Conservation (phyloP, 805 yeast genomes). For the Candida arabinofermentans region DNA sequence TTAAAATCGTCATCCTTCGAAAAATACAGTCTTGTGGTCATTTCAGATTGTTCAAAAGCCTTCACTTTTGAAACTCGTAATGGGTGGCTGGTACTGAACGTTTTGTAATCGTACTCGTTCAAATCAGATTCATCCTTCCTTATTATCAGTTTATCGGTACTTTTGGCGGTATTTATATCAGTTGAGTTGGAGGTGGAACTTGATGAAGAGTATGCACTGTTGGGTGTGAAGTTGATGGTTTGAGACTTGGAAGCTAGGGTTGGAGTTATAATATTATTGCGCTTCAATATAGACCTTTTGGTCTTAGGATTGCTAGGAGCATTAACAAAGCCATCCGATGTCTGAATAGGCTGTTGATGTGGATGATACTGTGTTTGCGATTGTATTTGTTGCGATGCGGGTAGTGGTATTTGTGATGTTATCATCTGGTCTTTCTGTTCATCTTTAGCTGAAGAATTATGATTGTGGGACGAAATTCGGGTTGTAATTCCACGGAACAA, state of each 20-base stretch:
- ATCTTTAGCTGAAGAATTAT: slow-evolving; percentile 9
- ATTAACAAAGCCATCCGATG: slow-evolving; percentile 4
- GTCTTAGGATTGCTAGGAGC: slow-evolving; percentile 4
- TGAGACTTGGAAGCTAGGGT: slow-evolving; percentile 18
- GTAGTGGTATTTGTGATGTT: slow-evolving; percentile 1
- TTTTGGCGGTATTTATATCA: slow-evolving; percentile 15
- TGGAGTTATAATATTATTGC: slow-evolving; percentile 22
- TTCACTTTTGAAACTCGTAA: slow-evolving; percentile 31
- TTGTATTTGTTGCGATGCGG: slow-evolving; percentile 7
- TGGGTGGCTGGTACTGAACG: slow-evolving; percentile 32
- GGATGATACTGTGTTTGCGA: slow-evolving; percentile 5
- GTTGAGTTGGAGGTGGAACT: slow-evolving; percentile 16
- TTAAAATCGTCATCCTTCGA: slow-evolving; percentile 21
- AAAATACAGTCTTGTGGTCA: slow-evolving; percentile 29
- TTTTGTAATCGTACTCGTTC: slow-evolving; percentile 33
- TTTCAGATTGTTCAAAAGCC: slow-evolving; percentile 36
- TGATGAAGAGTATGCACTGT: slow-evolving; percentile 20
- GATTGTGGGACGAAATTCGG: slow-evolving; percentile 23
- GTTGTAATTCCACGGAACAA: slow-evolving; percentile 32
- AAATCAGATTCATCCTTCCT: slow-evolving; percentile 22
- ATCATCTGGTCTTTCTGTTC: slow-evolving; percentile 15
- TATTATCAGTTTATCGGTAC: slow-evolving; percentile 23
- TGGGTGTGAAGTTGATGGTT: slow-evolving; percentile 17
- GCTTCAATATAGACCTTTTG: slow-evolving; percentile 11
- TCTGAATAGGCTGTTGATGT: slow-evolving; percentile 4